These are phyloP conservation scores for Aspergillus sp. DNA, from an alignment of 2,329 filamentous ascomycete genomes.

Conservation along the genomic window DNA sequence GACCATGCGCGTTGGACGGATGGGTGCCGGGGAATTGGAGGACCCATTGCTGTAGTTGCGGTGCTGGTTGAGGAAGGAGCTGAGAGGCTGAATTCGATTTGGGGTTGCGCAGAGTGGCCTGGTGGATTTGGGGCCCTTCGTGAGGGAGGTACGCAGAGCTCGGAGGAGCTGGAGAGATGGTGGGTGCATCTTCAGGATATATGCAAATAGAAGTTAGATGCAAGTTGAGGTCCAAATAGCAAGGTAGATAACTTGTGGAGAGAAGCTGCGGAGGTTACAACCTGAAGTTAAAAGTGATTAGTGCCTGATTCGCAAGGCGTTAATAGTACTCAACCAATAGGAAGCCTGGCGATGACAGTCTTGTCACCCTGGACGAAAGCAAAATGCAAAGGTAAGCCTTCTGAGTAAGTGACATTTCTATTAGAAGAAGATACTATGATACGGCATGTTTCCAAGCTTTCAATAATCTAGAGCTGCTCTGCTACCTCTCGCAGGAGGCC, in stretches of 20 bases:
- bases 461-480: slow-evolving; percentile 19
- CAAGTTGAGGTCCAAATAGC: not conserved
- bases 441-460: slow-evolving; percentile 17
- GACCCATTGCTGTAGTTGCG: slow-evolving; percentile 30
- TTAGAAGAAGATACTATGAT: slow-evolving; percentile 18
- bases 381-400: not conserved
- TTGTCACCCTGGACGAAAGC: not conserved
- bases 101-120: slow-evolving; percentile 18
- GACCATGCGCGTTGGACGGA: slow-evolving; percentile 37
- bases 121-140: slow-evolving; percentile 17
- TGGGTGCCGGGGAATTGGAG: slow-evolving; percentile 1
- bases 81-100: slow-evolving; percentile 19
- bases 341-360: not conserved
- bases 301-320: not conserved
- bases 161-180: slow-evolving; percentile 50
- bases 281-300: not conserved
- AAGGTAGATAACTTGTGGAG: not conserved
- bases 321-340: not conserved
- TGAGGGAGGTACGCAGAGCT: slow-evolving; percentile 44
- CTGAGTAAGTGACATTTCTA: not conserved
- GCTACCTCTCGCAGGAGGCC: slow-evolving; percentile 9
- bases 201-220: not conserved
- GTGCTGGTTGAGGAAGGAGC: slow-evolving; percentile 7
- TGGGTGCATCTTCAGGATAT: slow-evolving; percentile 37
- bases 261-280: not conserved